These are phyloP conservation scores for Echinosophora koreensis DNA, from an alignment of 306 rosid genomes.

Conservation along the genomic window DNA sequence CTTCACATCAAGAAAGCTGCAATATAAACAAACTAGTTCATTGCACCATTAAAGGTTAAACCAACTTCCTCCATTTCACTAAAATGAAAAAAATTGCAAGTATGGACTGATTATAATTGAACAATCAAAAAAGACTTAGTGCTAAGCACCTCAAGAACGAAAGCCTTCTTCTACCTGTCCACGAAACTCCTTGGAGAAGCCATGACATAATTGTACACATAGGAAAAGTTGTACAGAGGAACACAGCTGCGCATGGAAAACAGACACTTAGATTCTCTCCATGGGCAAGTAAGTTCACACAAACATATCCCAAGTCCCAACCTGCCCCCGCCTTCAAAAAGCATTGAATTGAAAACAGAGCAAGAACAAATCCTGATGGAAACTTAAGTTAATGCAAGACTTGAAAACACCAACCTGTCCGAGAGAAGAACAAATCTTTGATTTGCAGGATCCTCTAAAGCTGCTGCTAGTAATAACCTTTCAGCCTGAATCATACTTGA, in stretches of 20 bases:
- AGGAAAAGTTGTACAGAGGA: conserved; percentile 93
- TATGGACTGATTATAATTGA: conserved; percentile 33
- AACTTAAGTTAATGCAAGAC: conserved; percentile 4
- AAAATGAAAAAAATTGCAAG: conserved; percentile 15
- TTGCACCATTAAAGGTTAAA: conserved; percentile 13
- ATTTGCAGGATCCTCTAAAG: conserved; percentile 90
- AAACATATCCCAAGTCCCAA: conserved; percentile 14
- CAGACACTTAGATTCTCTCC: conserved; percentile 43
- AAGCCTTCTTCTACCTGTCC: conserved; percentile 92
- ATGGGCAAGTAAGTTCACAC: conserved; percentile 32
- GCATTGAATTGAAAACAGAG: background rate
- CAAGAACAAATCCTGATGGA: conserved; percentile 1
- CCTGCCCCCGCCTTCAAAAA: background rate
- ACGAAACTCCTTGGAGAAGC: conserved; percentile 86
- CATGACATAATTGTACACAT: conserved; percentile 81
- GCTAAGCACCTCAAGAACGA: conserved; percentile 65
- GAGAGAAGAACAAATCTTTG: conserved; percentile 97
- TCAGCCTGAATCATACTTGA: conserved; percentile 69
- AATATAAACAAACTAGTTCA: conserved; percentile 43
- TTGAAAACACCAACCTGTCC: conserved; percentile 69
- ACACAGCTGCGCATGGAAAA: conserved; percentile 82
- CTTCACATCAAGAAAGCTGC: conserved; percentile 92
- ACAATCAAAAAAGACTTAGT: conserved; percentile 52
- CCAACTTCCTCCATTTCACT: conserved; percentile 31
- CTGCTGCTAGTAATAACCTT: conserved; percentile 60